Conservation (phyloP, 176 grass and related monocot species). For the Neostapfia colusana region DNA sequence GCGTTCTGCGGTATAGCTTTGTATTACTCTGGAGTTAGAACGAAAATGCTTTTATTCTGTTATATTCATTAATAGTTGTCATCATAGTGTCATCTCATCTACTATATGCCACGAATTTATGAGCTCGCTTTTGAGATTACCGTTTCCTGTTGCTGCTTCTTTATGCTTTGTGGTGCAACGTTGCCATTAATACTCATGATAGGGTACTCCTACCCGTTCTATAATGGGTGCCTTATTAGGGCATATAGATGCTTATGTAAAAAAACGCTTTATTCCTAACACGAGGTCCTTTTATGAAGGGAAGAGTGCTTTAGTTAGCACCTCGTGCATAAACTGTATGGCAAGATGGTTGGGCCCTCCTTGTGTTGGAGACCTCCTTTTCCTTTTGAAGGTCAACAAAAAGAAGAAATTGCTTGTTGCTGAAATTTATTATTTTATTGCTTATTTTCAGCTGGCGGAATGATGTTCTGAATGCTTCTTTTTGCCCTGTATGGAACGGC, state of each 20-base stretch:
- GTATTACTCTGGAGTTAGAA: background rate
- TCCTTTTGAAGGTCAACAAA: no score
- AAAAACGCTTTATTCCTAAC: no score
- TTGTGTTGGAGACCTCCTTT: no score
- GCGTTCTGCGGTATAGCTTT: conserved; percentile 67
- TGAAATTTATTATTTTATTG: background rate
- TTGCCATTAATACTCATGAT: background rate
- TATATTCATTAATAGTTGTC: background rate
- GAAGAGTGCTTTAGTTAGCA: no score
- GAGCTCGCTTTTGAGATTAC: background rate
- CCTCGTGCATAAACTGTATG: no score
- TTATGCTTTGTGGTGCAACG: background rate
- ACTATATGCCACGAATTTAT: background rate
- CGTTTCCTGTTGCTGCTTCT: background rate
- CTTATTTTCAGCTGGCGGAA: background rate
- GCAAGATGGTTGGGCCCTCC: no score
- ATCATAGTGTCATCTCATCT: background rate
- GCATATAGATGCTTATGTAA: no score
- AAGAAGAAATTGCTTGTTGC: background rate
- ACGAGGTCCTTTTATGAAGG: no score
- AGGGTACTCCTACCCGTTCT: background rate
- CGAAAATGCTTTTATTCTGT: background rate
- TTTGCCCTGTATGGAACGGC: background rate
- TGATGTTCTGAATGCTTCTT: background rate
- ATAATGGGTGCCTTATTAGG: background rate